These are phyloP conservation scores for Solanum chilense DNA, from an alignment of 257 asterid genomes.

Conservation along the genomic window DNA sequence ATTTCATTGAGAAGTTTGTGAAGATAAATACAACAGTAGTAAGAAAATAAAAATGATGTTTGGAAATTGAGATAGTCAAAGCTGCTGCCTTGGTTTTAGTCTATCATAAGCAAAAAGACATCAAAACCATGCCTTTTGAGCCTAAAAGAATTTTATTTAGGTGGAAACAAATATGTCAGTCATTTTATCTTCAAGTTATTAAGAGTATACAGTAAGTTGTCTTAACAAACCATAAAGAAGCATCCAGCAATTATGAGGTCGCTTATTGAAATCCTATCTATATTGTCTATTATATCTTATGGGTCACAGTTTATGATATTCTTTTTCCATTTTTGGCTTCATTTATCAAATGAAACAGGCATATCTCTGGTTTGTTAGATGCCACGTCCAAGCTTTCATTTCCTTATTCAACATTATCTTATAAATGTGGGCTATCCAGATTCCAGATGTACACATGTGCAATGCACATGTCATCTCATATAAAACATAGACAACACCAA, in stretches of 20 bases:
- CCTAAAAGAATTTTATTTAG: not conserved
- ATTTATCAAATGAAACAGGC: not conserved
- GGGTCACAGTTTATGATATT: not conserved
- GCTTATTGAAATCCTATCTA: not conserved
- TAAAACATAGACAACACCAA: not conserved
- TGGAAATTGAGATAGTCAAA: not conserved
- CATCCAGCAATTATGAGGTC: not conserved
- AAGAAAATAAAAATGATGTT: not conserved
- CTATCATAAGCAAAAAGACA: not conserved
- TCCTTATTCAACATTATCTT: not conserved
- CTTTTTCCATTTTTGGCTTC: not conserved
- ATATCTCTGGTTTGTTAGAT: constrained; percentile 2
- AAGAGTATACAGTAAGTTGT: not conserved
- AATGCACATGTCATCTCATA: constrained; percentile 4
- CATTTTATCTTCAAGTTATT: not conserved
- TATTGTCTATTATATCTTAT: not conserved
- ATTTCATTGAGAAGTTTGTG: not conserved
- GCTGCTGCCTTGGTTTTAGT: not conserved
- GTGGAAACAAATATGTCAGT: not conserved
- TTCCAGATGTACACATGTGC: not conserved
- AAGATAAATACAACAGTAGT: not conserved
- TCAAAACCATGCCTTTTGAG: not conserved
- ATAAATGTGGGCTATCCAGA: not conserved
- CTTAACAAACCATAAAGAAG: not conserved
- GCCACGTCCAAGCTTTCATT: not conserved